Percentiles rank a stretch among this genome's conserved stretches.
Conservation (phyloP, 768 basidiomycete species). For the Dictyophora rubrovolvata region DNA sequence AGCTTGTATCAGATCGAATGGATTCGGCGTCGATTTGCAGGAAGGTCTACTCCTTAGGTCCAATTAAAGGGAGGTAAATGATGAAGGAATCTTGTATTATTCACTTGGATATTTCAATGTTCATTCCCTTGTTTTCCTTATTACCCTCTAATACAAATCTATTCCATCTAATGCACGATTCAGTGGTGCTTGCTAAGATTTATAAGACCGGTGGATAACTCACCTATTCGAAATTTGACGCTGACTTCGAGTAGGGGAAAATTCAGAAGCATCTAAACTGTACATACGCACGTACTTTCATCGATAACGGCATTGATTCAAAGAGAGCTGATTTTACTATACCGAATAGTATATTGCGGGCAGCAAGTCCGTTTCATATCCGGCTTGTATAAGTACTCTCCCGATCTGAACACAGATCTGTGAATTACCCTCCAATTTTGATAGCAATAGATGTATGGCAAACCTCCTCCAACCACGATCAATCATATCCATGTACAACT, state of each 20-base stretch:
- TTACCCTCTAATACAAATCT: slow-evolving; percentile 46
- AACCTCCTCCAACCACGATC: slow-evolving; percentile 72
- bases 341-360: slow-evolving; percentile 93
- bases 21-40: slow-evolving; percentile 14
- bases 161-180: slow-evolving; percentile 48
- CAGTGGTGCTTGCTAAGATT: background rate
- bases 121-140: slow-evolving; percentile 23
- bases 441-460: background rate
- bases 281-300: slow-evolving; percentile 17
- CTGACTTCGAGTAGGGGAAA: slow-evolving; percentile 65
- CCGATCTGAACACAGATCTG: slow-evolving; percentile 31
- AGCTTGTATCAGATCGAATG: slow-evolving; percentile 34
- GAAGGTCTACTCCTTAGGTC: slow-evolving; percentile 14
- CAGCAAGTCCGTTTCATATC: slow-evolving; percentile 77
- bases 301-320: slow-evolving; percentile 3
- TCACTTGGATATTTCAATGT: slow-evolving; percentile 14
- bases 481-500: slow-evolving; percentile 78
- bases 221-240: slow-evolving; percentile 67
- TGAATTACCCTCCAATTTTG: background rate
- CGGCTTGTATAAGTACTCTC: slow-evolving; percentile 81
- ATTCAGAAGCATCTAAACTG: slow-evolving; percentile 57
- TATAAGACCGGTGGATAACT: slow-evolving; percentile 6
- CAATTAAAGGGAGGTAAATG: background rate
- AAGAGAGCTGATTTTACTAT: slow-evolving; percentile 13
- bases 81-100: background rate